Evolutionary conservation across 495 filamentous ascomycete species (phyloP).

Genomic region (Evansstolkia leycettana): DNA sequence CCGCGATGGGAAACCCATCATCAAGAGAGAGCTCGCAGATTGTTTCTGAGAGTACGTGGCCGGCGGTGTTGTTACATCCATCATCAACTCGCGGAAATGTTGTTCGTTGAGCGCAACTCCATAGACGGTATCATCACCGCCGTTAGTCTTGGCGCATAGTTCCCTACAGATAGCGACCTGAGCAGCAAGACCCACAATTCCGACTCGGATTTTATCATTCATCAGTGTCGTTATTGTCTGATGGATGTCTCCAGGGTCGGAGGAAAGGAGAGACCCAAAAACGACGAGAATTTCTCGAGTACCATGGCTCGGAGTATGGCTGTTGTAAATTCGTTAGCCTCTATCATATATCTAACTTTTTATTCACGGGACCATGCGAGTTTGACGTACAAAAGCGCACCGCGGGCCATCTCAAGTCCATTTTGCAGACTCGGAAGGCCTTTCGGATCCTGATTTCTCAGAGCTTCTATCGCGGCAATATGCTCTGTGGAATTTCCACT

Average conservation of each 20-base stretch:
- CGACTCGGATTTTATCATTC: conserved; percentile 69
- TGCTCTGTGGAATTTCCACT: conserved; percentile 85
- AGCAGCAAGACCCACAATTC: conserved; percentile 79
- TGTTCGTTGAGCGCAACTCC: conserved; percentile 77
- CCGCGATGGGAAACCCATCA: conserved; percentile 98
- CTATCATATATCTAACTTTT: neutral
- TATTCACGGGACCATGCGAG: conserved; percentile 3
- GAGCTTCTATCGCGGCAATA: conserved; percentile 57
- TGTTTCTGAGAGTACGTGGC: conserved; percentile 57
- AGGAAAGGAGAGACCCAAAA: conserved; percentile 79
- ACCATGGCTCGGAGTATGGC: conserved; percentile 83
- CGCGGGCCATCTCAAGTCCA: conserved; percentile 86
- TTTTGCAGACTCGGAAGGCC: conserved; percentile 90
- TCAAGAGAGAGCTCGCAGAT: conserved; percentile 64
- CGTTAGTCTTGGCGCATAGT: conserved; percentile 76
- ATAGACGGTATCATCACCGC: conserved; percentile 63
- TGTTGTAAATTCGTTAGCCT: conserved; percentile 19
- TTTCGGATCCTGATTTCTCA: conserved; percentile 68
- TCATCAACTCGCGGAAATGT: conserved; percentile 78
- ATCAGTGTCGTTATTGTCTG: conserved; percentile 70
- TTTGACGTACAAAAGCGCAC: conserved; percentile 59
- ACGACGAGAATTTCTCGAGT: conserved; percentile 87
- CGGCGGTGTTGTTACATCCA: conserved; percentile 81
- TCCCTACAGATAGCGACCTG: conserved; percentile 88
- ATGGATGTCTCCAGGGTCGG: conserved; percentile 91